These are phyloP conservation scores for Grosmannia huntii DNA, from an alignment of 2,329 filamentous ascomycete genomes.

Conservation along the genomic window DNA sequence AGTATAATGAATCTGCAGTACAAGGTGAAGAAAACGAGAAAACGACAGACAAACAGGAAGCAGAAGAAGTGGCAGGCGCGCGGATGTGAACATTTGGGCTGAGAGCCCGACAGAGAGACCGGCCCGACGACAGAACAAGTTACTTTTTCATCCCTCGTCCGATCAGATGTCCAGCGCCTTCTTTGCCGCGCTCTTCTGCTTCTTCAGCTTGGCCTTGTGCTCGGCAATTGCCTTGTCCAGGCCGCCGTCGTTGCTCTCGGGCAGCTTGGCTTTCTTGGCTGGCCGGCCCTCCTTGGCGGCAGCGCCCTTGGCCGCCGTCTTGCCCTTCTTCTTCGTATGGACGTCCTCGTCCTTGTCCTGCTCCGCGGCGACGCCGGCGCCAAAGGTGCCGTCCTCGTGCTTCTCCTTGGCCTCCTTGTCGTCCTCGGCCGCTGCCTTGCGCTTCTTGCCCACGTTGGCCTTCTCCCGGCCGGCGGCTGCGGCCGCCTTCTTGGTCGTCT, in stretches of 20 bases:
- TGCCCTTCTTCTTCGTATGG: constrained; percentile 29
- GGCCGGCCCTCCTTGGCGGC: constrained; percentile 36
- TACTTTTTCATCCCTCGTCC: not conserved
- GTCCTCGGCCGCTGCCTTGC: constrained; percentile 32
- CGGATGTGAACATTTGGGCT: not conserved
- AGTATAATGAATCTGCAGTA: not conserved
- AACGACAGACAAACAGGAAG: not conserved
- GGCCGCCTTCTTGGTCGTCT: constrained; percentile 20
- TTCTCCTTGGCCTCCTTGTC: constrained; percentile 15
- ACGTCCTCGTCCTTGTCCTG: constrained; percentile 29
- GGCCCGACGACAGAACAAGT: not conserved
- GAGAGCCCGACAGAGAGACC: not conserved
- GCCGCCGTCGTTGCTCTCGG: constrained; percentile 31
- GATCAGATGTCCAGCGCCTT: constrained; percentile 19
- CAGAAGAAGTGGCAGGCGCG: not conserved
- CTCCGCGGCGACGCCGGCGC: constrained; percentile 29
- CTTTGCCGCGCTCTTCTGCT: constrained; percentile 45
- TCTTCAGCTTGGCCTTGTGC: constrained; percentile 42
- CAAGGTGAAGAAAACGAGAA: not conserved
- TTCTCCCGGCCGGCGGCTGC: constrained; percentile 26
- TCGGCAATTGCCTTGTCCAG: constrained; percentile 45
- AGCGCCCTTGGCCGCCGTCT: constrained; percentile 27
- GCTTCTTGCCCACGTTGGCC: constrained; percentile 53
- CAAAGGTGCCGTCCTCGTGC: constrained; percentile 16
- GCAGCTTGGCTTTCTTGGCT: constrained; percentile 28